Evolutionary conservation across 805 yeast genomes (phyloP), one percentile per base, ranked within the genome.

Genomic region (Debaryomyces castellii): DNA sequence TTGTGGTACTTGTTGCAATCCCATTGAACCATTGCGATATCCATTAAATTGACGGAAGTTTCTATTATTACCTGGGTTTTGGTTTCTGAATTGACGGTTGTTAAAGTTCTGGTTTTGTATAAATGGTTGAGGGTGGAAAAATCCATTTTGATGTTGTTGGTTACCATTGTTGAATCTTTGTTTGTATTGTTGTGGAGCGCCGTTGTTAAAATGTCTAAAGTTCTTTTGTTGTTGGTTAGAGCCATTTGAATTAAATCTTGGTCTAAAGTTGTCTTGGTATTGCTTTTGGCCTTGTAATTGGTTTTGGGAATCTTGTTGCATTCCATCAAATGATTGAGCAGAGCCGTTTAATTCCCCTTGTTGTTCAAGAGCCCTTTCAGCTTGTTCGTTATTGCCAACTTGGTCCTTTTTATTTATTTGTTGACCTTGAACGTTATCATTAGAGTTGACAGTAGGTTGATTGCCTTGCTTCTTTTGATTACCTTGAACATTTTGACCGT

Each of bases 121-220:
- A 46, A 50, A 62, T 36, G 66, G 64, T 41, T 64, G 67, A 17
- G 69, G 70, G 42, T 64, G 71, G 57, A 54, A 65, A 51, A 53
- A 65, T 8, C 62, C 67, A 40, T 58, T 58, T 39, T 56, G 63
- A 33, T 50, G 58, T 42, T 50, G 53, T 24, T 43, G 42, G 14
- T 50, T 53, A 16, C 46, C 53, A 44, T 54, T 52, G 45, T 49
- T 52, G 45, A 52, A 53, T 42, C 54, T 54, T 48, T 48, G 52
- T 43, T 52, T 47, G 46, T 41, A 50, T 25, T 48, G 59, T 32
- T 43, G 46, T 32, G 42, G 43, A 28, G 55, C 58, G 39, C 43
- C 48, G 23, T 51, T 51, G 51, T 55, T 61, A 57, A 47, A 61
- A 46, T 66, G 62, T 51, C 63, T 64, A 53, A 47, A 59, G 46